Conservation (phyloP, 1,284 basidiomycete species). For the Abortiporus biennis region DNA sequence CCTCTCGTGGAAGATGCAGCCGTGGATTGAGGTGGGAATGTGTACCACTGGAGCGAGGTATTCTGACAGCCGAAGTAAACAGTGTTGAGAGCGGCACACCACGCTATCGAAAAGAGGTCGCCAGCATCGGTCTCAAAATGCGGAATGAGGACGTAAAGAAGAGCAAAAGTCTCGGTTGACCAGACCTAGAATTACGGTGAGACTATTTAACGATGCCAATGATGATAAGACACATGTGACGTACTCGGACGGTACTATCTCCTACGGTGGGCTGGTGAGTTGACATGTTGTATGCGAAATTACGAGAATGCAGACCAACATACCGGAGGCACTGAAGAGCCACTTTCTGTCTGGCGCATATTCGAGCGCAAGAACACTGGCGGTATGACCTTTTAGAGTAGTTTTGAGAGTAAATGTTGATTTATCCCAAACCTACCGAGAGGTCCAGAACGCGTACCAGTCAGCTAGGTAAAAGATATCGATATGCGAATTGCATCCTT, state of each 20-base stretch:
- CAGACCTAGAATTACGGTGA: slow-evolving; percentile 57
- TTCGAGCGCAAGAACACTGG: slow-evolving; percentile 80
- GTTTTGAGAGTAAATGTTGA: slow-evolving; percentile 61
- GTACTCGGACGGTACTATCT: slow-evolving; percentile 79
- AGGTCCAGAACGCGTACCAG: neutral
- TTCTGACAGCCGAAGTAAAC: slow-evolving; percentile 90
- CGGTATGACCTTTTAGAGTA: slow-evolving; percentile 81
- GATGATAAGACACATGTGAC: slow-evolving; percentile 16
- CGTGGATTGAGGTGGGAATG: slow-evolving; percentile 35
- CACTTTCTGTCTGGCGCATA: slow-evolving; percentile 73
- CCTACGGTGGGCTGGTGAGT: slow-evolving; percentile 46
- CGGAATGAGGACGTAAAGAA: slow-evolving; percentile 77
- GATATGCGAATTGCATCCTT: slow-evolving; percentile 19
- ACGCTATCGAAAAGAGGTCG: slow-evolving; percentile 87
- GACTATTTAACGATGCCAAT: neutral
- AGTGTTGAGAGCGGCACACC: slow-evolving; percentile 65
- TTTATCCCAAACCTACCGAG: slow-evolving; percentile 75
- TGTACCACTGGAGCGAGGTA: slow-evolving; percentile 83
- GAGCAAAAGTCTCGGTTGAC: slow-evolving; percentile 69
- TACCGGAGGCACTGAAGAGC: slow-evolving; percentile 82
- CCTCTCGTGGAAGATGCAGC: neutral
- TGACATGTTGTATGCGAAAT: slow-evolving; percentile 3
- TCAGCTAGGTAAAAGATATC: slow-evolving; percentile 7
- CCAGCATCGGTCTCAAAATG: slow-evolving; percentile 83
- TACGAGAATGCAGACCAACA: slow-evolving; percentile 14